phyloP scores from a whole-genome alignment of 2,329 filamentous ascomycete genomes.

The Falciphora oryzae region DNA sequence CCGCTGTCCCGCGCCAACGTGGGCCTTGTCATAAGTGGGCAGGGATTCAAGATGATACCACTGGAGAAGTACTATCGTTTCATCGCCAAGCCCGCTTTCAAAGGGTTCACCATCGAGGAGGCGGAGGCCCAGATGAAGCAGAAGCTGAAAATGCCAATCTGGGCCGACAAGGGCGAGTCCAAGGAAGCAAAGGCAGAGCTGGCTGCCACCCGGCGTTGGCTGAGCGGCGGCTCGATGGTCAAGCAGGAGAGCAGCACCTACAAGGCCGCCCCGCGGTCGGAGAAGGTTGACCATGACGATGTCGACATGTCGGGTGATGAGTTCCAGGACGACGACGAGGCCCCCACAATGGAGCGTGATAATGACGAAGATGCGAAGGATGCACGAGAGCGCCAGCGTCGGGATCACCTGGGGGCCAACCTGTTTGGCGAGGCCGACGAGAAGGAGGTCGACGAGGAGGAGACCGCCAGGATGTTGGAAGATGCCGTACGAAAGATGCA shows the following conservation, averaged over 20 bases:
- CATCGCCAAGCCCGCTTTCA: constrained; percentile 71
- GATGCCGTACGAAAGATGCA: constrained; percentile 63
- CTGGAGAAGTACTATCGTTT: constrained; percentile 96
- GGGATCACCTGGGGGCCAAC: constrained; percentile 81
- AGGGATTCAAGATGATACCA: constrained; percentile 77
- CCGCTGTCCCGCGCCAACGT: constrained; percentile 82
- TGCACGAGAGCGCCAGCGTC: constrained; percentile 65
- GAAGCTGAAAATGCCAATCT: constrained; percentile 49
- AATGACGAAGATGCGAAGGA: constrained; percentile 77
- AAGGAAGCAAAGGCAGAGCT: constrained; percentile 56
- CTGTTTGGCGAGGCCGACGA: constrained; percentile 69
- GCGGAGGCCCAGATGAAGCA: constrained; percentile 79
- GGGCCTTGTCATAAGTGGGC: constrained; percentile 65
- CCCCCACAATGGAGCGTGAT: constrained; percentile 66
- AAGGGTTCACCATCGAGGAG: constrained; percentile 73
- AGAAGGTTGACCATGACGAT: constrained; percentile 66
- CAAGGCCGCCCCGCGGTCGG: constrained; percentile 52
- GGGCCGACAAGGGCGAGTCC: constrained; percentile 68
- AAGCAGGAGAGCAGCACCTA: constrained; percentile 65
- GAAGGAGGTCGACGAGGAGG: constrained; percentile 65
- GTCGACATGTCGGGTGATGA: constrained; percentile 63
- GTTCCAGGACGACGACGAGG: constrained; percentile 87
- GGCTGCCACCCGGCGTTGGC: constrained; percentile 48
- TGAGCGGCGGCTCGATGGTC: constrained; percentile 46
- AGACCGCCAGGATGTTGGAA: constrained; percentile 63